A percentile compares a stretch with the other conserved stretches of the same genome.
Evolutionary conservation across 768 basidiomycete genomes (phyloP).

Genomic region (Tylopilus subfusipes): DNA sequence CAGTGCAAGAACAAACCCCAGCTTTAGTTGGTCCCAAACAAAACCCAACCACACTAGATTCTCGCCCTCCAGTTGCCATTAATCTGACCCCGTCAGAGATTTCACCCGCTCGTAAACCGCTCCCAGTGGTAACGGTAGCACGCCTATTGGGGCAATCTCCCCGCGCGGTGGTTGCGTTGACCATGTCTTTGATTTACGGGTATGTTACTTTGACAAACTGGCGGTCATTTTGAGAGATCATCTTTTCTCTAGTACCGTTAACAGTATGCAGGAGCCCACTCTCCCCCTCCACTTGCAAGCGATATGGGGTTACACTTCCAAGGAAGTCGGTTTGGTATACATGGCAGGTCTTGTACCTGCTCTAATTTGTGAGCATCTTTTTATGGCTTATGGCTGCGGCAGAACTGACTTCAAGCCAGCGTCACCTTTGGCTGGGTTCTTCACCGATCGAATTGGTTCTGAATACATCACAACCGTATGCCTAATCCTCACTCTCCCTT

Average conservation of each 20-base stretch:
- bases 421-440: slow-evolving; percentile 55
- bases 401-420: slow-evolving; percentile 36
- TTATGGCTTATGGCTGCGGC: neutral
- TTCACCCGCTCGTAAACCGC: slow-evolving; percentile 18
- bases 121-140: slow-evolving; percentile 43
- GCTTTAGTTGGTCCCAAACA: neutral
- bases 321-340: slow-evolving; percentile 63
- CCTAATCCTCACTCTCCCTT: slow-evolving; percentile 55
- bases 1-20: neutral
- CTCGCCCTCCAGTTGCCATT: neutral
- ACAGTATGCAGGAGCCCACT: slow-evolving; percentile 52
- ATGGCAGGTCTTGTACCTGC: slow-evolving; percentile 63
- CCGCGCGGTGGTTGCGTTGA: slow-evolving; percentile 45
- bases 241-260: slow-evolving; percentile 39
- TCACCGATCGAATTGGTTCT: slow-evolving; percentile 53
- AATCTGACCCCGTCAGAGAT: slow-evolving; percentile 3
- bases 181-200: slow-evolving; percentile 53
- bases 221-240: neutral
- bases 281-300: slow-evolving; percentile 52
- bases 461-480: slow-evolving; percentile 50
- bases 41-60: neutral
- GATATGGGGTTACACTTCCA: slow-evolving; percentile 46
- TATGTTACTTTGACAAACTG: slow-evolving; percentile 25
- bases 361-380: slow-evolving; percentile 51
- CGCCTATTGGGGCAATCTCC: slow-evolving; percentile 41